These are phyloP conservation scores for Irpex lacteus DNA, from an alignment of 1,284 basidiomycete genomes.

Conservation along the genomic window DNA sequence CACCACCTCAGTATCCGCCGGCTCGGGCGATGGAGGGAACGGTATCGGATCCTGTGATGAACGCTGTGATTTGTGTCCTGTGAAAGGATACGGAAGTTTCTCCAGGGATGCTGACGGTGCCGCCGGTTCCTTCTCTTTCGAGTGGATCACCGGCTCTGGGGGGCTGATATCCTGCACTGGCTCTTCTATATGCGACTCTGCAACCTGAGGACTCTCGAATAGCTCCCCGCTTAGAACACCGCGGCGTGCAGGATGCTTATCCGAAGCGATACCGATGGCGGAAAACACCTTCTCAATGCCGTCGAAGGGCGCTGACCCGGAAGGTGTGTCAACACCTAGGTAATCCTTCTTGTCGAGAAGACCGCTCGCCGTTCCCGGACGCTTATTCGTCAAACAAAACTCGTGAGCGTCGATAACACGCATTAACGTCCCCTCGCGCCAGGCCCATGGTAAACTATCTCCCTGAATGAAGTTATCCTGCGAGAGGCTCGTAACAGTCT, in stretches of 20 bases:
- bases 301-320: slow-evolving; percentile 38
- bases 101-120: slow-evolving; percentile 27
- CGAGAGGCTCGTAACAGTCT: slow-evolving; percentile 44
- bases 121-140: slow-evolving; percentile 24
- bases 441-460: slow-evolving; percentile 67
- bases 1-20: slow-evolving; percentile 25
- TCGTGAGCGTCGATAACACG: slow-evolving; percentile 78
- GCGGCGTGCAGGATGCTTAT: slow-evolving; percentile 49
- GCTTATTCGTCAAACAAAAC: slow-evolving; percentile 63
- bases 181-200: slow-evolving; percentile 23
- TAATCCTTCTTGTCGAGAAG: slow-evolving; percentile 30
- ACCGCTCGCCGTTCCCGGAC: slow-evolving; percentile 25
- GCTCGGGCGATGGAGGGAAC: slow-evolving; percentile 62
- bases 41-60: slow-evolving; percentile 62
- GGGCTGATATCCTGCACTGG: slow-evolving; percentile 31
- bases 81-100: slow-evolving; percentile 61
- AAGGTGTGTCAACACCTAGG: slow-evolving; percentile 23
- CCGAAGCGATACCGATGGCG: slow-evolving; percentile 58
- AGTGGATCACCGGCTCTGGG: slow-evolving; percentile 20
- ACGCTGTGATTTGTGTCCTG: slow-evolving; percentile 49
- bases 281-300: slow-evolving; percentile 68
- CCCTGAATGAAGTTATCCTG: slow-evolving; percentile 44
- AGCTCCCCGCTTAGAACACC: slow-evolving; percentile 58
- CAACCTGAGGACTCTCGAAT: slow-evolving; percentile 48
- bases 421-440: slow-evolving; percentile 68